Percentiles rank a stretch among this genome's conserved stretches.
Conservation (phyloP, 495 filamentous ascomycete species). For the Tuber aestivum region DNA sequence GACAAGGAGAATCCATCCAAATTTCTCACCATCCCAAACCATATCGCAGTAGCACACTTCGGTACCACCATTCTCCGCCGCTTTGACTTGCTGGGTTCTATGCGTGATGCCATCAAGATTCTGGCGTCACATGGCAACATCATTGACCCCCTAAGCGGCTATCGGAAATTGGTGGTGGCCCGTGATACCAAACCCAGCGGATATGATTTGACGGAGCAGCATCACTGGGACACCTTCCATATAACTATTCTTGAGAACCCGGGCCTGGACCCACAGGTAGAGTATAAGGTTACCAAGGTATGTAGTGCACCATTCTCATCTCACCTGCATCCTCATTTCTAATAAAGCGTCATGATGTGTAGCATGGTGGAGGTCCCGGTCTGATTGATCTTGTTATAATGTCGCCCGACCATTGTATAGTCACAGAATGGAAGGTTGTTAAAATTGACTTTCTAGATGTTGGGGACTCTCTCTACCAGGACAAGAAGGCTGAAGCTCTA, state of each 20-base stretch:
- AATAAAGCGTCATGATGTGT: background rate
- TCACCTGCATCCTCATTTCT: background rate
- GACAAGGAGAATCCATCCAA: background rate
- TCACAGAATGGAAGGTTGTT: constrained; percentile 11
- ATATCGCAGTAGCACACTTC: background rate
- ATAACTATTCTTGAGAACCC: constrained; percentile 6
- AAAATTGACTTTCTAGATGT: constrained; percentile 4
- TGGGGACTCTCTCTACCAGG: background rate
- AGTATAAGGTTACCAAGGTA: constrained; percentile 4
- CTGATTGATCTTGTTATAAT: constrained; percentile 9
- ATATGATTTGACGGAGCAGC: background rate
- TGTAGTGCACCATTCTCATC: background rate
- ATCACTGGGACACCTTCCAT: constrained; percentile 7
- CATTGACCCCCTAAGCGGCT: background rate
- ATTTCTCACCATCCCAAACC: constrained; percentile 6
- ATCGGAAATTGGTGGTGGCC: background rate
- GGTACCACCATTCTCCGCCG: background rate
- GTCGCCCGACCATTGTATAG: background rate
- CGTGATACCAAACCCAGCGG: background rate
- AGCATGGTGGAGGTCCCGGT: background rate
- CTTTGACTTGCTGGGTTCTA: background rate
- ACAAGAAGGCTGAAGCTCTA: background rate
- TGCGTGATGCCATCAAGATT: background rate
- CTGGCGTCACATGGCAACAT: background rate
- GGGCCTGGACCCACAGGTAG: background rate